Conservation (phyloP, 148 eudicot genomes). For the Selenicereus undatus region DNA sequence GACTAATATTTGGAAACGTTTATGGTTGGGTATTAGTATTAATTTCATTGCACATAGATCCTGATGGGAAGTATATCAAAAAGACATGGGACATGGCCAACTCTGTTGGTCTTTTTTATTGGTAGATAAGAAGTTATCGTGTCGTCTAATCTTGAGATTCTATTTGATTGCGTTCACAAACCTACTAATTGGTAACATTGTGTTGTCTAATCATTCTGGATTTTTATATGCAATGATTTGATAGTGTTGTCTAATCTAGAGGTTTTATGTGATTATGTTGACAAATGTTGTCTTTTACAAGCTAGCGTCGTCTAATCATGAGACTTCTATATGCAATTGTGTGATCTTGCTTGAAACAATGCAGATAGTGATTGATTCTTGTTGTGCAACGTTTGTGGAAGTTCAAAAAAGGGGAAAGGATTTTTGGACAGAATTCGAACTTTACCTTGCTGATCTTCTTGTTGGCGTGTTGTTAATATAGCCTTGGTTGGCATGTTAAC, state of each 20-base stretch:
- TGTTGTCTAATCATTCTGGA: neutral
- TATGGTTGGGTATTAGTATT: neutral
- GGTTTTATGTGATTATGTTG: conserved; percentile 1
- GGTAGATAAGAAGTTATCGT: neutral
- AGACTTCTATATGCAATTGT: neutral
- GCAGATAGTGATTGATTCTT: conserved; percentile 70
- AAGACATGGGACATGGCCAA: neutral
- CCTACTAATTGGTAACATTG: neutral
- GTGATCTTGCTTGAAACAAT: conserved; percentile 19
- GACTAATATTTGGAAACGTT: neutral
- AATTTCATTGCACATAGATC: neutral
- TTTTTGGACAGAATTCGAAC: conserved; percentile 69
- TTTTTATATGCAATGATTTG: neutral
- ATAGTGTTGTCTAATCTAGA: neutral
- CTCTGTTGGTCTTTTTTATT: neutral
- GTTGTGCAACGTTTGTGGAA: conserved; percentile 71
- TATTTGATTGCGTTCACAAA: neutral
- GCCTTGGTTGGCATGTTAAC: conserved; percentile 76
- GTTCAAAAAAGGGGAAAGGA: conserved; percentile 66
- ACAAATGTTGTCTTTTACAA: neutral
- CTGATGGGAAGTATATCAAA: neutral
- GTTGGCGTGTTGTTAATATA: conserved; percentile 56
- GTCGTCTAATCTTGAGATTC: neutral
- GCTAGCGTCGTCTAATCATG: no score
- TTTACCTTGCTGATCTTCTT: conserved; percentile 55